These are phyloP conservation scores for Hypomontagnella submonticulosa DNA, from an alignment of 495 filamentous ascomycete genomes.

Conservation along the genomic window DNA sequence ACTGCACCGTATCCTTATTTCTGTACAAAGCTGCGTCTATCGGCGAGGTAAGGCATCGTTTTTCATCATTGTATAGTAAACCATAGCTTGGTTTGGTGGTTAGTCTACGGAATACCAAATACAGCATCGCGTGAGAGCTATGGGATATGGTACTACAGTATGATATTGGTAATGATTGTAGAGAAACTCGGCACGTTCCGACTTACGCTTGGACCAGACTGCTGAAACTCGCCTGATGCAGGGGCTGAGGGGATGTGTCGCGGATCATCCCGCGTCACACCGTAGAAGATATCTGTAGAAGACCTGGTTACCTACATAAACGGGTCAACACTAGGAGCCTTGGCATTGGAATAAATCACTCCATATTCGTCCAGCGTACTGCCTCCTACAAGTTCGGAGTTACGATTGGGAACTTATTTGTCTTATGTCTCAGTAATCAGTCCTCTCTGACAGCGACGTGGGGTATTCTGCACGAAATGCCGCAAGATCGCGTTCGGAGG, in stretches of 20 bases:
- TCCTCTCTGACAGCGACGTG: too few relatives aligned
- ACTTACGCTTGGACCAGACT: constrained; percentile 27
- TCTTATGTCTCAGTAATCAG: too few relatives aligned
- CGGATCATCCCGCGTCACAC: constrained; percentile 36
- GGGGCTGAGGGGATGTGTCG: constrained; percentile 30
- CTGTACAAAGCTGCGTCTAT: too few relatives aligned
- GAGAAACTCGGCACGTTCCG: constrained; percentile 26
- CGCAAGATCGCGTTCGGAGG: too few relatives aligned
- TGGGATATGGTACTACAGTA: constrained; percentile 20
- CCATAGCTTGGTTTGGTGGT: too few relatives aligned
- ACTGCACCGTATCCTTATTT: too few relatives aligned
- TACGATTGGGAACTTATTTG: too few relatives aligned
- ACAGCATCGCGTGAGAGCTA: constrained; percentile 12
- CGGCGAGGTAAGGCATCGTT: too few relatives aligned
- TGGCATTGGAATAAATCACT: constrained; percentile 15
- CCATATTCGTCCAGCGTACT: too few relatives aligned
- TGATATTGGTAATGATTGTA: not conserved
- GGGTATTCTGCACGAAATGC: too few relatives aligned
- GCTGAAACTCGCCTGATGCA: constrained; percentile 47
- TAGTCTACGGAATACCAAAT: too few relatives aligned
- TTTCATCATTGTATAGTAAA: too few relatives aligned
- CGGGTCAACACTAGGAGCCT: not conserved
- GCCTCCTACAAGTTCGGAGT: not conserved
- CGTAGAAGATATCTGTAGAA: constrained; percentile 6
- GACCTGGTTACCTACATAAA: constrained; percentile 2